Base-by-base conservation (phyloP, 192 early-diverging fungal species). In the Entomortierella beljakovae region DNA sequence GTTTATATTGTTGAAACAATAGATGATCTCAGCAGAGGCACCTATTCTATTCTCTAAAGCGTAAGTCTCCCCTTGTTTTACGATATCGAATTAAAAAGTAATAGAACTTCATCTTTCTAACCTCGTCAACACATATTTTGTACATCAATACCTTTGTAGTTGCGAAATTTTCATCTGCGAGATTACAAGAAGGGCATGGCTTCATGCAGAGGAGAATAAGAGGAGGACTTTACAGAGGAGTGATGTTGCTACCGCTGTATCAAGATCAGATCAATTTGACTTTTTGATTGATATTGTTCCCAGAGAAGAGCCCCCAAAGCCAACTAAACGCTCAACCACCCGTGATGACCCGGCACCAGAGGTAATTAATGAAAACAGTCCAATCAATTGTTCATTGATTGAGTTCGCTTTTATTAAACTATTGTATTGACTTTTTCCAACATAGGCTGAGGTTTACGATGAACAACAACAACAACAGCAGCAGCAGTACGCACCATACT, bases 201-300 rank as follows among this genome's bases (percentile, higher is more conserved):
- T 95, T 46, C 93, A 96, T 53, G 95, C 97, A 6, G 97, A 99
- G 80, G 96, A 98, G 72, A 96, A 96, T 75, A 99, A 98, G 81
- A 88, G 97, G 38, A 91, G 97, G 37, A 99, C 97, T 5, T 77
- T 99, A 50, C 97, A 98, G 84, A 83, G 95, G 46, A 91, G 90
- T 57, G 97, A 99, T 79, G 91, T 97, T 8, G 94, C 95, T 31
- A 90, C 87, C 40, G 97, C 97, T 1, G 89, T 96, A n/a, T 89
- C 90, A 34, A 90, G 92, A 63, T 90, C 91, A 33, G 97, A 99
- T 71, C 92, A 93, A 90, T 99, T 95, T 82, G 97, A 99, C 67
- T 99, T 99, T 70, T 82, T 99, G 70, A 99, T 99, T 66, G 97
- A 99, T 68, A 95, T 99, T 66, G 96, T 99, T n/a, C 97, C 97